Evolutionary conservation across 1,284 basidiomycete genomes (phyloP), one percentile per base, ranked within the genome.

Genomic region (Pseudozyma sp.): DNA sequence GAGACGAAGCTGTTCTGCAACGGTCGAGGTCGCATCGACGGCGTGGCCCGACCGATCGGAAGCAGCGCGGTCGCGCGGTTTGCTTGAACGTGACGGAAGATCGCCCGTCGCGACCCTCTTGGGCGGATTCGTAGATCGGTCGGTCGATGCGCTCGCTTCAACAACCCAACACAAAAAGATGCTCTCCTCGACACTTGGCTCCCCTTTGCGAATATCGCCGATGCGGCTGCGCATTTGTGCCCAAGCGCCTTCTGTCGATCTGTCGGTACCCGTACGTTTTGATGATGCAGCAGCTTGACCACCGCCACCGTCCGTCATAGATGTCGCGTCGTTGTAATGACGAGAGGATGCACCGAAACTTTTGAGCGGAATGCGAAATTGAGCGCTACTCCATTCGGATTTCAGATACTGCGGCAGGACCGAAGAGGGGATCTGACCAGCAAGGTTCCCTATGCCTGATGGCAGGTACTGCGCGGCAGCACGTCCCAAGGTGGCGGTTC

Each of bases 201-300:
- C 80, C 24, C 80, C 79, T 35, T 72, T 72, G 31, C 77, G 68
- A 17, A 81, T 66, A 53, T 81, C 79, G 29, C 70, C 71, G 45
- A 81, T 63, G 3, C 80, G 67, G 29, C 68, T 72, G 6, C 71
- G 69, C 71, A 81, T 75, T 17, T 70, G 60, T 7, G 77, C 80
- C 80, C 80, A 81, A 4, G 68, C 69, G 13, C 80, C 80, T 24
- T 81, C 80, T 7, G 75, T 80, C 34, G 73, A 75, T 42, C 65
- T 70, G 33, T 71, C 68, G 16, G 68, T 65, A 0, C 73, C 73
- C 6, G 40, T n/a, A 5, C 43, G 24, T 8, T 49, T 37, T 30
- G 46, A 45, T 29, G 44, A 33, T 4, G 53, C 13, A 19, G 48
- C n/a, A 16, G 52, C 47, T 16, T 42, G 29, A 31, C 72, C 42